Base-by-base conservation (phyloP, 2,329 filamentous ascomycete species). In the Aspergillus terreus region DNA sequence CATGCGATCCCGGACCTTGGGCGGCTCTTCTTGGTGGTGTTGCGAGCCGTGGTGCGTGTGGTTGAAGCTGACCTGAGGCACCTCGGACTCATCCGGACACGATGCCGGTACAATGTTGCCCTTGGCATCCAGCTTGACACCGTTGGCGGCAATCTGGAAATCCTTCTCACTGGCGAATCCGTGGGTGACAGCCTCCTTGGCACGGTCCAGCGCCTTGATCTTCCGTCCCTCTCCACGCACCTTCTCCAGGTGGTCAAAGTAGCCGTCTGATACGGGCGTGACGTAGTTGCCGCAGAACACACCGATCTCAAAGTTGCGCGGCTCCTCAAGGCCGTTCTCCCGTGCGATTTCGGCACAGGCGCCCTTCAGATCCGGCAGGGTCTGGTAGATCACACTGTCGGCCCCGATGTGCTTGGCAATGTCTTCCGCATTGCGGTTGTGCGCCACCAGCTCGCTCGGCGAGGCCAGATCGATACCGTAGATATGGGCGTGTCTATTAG, bases 251-350 rank as follows among this genome's bases (percentile, higher is more conserved):
- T 90, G 88, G 58, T 89, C 83, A 60, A 96, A 94, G 73, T 96
- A 96, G 35, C 82, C 85, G 6, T 85, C 80, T 1, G 86, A 82
- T 1, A 96, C 87, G 0, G 84, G 83, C 0, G 92, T 96, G 55
- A 89, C 79, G 71, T 96, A 96, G 57, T 85, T 83, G 43, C 92
- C 92, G 65, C 85, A 90, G 75, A 97, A 96, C 7, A 96, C 92
- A 49, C 92, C 92, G 2, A 95, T 85, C 67, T 97, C 92, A 59
- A 96, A 96, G 50, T 86, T 77, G 57, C 81, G 61, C 4, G 73
- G 74, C 77, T 61, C 82, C 68, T 32, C 76, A 74, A 54, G 81
- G 72, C 50, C 80, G 74, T 46, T 84, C 80, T 54, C 70, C 32
- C 62, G 61, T 4, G 83, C 85, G 4, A 89, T 81, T 59, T 90